Base-by-base conservation (phyloP, 2,329 filamentous ascomycete genomes). In the Ophiocordyceps australis region DNA sequence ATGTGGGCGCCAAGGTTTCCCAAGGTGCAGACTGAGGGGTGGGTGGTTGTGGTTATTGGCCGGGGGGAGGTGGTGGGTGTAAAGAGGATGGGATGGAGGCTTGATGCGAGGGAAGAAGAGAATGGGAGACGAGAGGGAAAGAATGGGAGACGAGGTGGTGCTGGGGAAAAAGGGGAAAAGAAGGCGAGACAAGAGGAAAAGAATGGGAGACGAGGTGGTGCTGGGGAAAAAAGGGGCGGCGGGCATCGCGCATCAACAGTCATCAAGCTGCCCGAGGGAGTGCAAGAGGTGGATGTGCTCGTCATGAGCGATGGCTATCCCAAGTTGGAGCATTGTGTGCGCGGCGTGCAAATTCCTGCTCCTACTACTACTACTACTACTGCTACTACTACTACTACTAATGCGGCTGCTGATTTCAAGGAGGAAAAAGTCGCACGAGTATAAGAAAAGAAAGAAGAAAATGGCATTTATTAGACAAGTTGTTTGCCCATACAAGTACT, bases 21-120 rank as follows among this genome's bases (percentile, higher is more conserved):
- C 2, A 98, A 98, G 51, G 73, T 83, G 11, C 89, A 98, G 50
- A 89, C 73, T 0, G 89, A 98, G 43, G 85, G 85, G 0, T 95
- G 75, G 66, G 95, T 98, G 48, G 68, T 89, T 10, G 45, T 95
- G 14, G 63, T 92, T 0, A 41, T 65, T 3, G 56, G 55, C 1
- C 64, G 54, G 6, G 81, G 86, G 31, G 81, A 94, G 37, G 62
- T 95, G 20, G 50, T 93, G 4, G 86, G 78, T 3, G 59, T 98
- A 34, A 95, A 93, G 62, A 62, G 89, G 17, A 67, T 89, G 0
- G 74, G 73, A 2, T 95, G 89, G 85, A 45, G 38, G 28, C 30
- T 44, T 19, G 30, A 28, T 17, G n/a, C n/a, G n/a, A n/a, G n/a
- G n/a, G n/a, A n/a, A n/a, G n/a, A n/a, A n/a, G n/a, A n/a, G n/a